Evolutionary conservation across 1,139 yeast species (phyloP).

Genomic region (Starmera stellimalicola): DNA sequence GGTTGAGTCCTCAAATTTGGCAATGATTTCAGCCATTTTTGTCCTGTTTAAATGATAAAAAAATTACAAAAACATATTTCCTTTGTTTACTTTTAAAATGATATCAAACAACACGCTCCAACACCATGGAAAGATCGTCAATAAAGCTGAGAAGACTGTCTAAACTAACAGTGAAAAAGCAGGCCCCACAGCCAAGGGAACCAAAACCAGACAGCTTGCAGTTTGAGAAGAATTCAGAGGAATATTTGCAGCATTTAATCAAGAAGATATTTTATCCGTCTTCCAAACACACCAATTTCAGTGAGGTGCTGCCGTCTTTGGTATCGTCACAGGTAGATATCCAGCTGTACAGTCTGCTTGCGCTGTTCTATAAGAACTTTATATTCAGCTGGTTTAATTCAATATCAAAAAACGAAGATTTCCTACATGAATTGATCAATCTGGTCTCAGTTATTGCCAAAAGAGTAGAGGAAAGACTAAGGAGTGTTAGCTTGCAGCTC

Average conservation of each 20-base stretch:
- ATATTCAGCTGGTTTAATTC: slow-evolving; percentile 35
- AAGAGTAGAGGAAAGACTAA: slow-evolving; percentile 26
- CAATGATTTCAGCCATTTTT: not conserved
- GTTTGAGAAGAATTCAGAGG: slow-evolving; percentile 13
- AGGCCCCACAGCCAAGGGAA: not conserved
- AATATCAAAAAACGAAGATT: slow-evolving; percentile 31
- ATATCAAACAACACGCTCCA: not conserved
- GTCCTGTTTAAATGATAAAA: not conserved
- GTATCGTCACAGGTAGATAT: slow-evolving; percentile 28
- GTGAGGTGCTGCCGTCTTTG: slow-evolving; percentile 23
- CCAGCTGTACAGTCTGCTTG: slow-evolving; percentile 34
- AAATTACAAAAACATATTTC: not conserved
- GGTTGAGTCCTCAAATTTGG: no score
- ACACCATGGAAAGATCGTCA: not conserved
- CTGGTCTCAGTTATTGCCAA: slow-evolving; percentile 30
- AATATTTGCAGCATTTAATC: slow-evolving; percentile 19
- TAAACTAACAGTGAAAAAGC: not conserved
- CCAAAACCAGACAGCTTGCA: not conserved
- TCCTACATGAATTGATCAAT: slow-evolving; percentile 28
- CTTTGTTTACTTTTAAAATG: not conserved
- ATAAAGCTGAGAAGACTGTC: not conserved
- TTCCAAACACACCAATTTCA: slow-evolving; percentile 8
- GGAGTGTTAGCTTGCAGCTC: slow-evolving; percentile 22
- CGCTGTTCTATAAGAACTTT: slow-evolving; percentile 34
- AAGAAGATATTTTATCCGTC: slow-evolving; percentile 19